phyloP scores from a whole-genome alignment of 352 stramenopile species.

The Phytophthora lateralis region DNA sequence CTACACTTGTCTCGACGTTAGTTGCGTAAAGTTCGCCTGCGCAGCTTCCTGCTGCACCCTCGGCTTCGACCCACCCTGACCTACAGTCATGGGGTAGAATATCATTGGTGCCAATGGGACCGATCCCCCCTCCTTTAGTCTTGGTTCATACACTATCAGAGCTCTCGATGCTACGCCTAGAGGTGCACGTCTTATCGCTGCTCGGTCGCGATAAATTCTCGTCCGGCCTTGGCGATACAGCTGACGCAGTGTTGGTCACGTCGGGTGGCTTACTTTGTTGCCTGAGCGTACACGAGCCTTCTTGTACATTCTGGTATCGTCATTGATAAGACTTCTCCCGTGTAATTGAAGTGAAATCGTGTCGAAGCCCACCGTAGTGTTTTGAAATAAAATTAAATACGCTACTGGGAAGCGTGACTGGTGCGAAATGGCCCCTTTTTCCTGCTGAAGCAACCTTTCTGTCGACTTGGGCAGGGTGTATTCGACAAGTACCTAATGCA shows the following conservation, averaged over 20 bases:
- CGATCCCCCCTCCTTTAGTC: not conserved
- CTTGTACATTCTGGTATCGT: slow-evolving; percentile 8
- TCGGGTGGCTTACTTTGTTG: not conserved
- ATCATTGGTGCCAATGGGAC: slow-evolving; percentile 1
- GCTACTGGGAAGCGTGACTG: slow-evolving; percentile 7
- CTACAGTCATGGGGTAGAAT: not conserved
- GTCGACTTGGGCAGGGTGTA: slow-evolving; percentile 11
- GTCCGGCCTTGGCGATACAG: not conserved
- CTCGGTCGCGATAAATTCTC: not conserved
- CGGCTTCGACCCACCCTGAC: not conserved
- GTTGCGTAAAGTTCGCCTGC: not conserved
- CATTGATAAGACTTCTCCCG: slow-evolving; percentile 1
- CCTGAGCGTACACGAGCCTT: not conserved
- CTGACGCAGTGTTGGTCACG: not conserved
- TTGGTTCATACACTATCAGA: not conserved
- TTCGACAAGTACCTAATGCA: slow-evolving; percentile 18
- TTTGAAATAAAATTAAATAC: slow-evolving; percentile 15
- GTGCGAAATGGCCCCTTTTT: slow-evolving; percentile 16
- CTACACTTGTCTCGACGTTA: not conserved
- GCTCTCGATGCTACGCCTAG: not conserved
- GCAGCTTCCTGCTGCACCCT: not conserved
- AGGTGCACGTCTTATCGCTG: not conserved
- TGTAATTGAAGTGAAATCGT: slow-evolving; percentile 7
- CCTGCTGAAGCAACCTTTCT: slow-evolving; percentile 9
- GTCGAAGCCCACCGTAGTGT: slow-evolving; percentile 10